Evolutionary conservation across 192 early-diverging fungal genomes (phyloP), one percentile per base, ranked within the genome.

Genomic region (Rhizophagus sp.): DNA sequence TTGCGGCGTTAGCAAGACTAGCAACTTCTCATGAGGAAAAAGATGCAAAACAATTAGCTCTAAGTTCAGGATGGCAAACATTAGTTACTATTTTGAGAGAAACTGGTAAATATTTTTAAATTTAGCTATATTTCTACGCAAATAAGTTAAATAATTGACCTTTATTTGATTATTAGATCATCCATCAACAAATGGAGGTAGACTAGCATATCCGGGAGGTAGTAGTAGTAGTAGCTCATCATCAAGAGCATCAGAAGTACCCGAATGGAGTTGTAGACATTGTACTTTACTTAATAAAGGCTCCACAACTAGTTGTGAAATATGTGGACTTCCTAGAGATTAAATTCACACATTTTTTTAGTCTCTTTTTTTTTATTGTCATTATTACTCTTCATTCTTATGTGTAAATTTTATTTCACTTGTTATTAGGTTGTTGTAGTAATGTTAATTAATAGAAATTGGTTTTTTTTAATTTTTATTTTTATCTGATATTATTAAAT

Each of bases 271-370:
- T 62, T 96, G 94, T 82, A 84, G 88, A 67, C 92, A 95, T 82
- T 96, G 96, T 83, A 97, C 96, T 17, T 95, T 91, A 82, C 74
- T 81, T n/a, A 97, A 97, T 83, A 82, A 86, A 39, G 81, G 79
- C 30, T 81, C 85, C 0, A 87, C 85, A 41, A 88, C 85, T 67
- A 91, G 84, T 36, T 96, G 96, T 82, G 93, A 94, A 81, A 94
- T 96, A 87, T 97, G 96, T 82, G 93, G 92, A 25, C 85, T 96
- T 52, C 96, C 95, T 17, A 84, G 87, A 68, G 84, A 84, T 61
- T 47, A 12, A 47, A 12, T 41, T 47, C 44, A 12, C 11, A 12
- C 11, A 47, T 47, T 47, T 47, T 10, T 44, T 44, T 44, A 8
- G 3, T 44, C 7, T 44, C 9, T 44, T 44, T 44, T 41, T 41